Base-by-base conservation (phyloP, 2,329 filamentous ascomycete genomes). In the Hypoxylon sp. region DNA sequence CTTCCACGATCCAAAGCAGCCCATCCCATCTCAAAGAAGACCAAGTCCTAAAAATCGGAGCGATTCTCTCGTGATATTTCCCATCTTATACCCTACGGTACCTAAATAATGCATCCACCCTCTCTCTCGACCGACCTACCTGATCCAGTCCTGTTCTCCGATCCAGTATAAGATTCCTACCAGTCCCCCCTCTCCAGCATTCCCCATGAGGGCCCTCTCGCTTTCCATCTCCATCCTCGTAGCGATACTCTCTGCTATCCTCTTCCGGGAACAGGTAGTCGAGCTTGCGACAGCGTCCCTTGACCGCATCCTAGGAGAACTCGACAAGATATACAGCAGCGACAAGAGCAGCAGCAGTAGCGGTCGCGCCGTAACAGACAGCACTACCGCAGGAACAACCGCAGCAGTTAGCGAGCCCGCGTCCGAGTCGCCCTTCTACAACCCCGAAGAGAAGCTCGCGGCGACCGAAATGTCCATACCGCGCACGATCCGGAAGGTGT, bases 401-500 rank as follows among this genome's bases (percentile, higher is more conserved):
- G 41, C 59, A 17, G 45, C 62, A 6, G 38, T 62, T 7, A 45
- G 55, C 48, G 31, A 64, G 7, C 38, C 63, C 23, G 47, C 55
- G 21, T 58, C 67, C 37, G 51, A 59, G 20, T 62, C 68, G n/a
- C 53, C 60, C 7, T 70, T 69, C 48, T 71, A 70, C 43, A 67
- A 69, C 29, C 69, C 70, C 1, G 33, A 59, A 40, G 66, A 69
- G 42, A 60, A 67, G 35, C 71, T 75, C 48, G 65, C 70, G 67
- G 70, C 72, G 18, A 73, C 78, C 63, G 79, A 85, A 55, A 89
- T 89, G 83, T 84, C 89, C 38, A 75, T 86, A 60, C 82, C 90
- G 23, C 87, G 95, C 71, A 83, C 87, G 46, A 94, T 98, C 72
- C 86, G 86, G 66, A 90, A 93, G 77, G 86, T 89, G 65, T 93